These are phyloP conservation scores for Cladophialophora bantiana DNA, from an alignment of 2,329 filamentous ascomycete genomes.

Conservation along the genomic window DNA sequence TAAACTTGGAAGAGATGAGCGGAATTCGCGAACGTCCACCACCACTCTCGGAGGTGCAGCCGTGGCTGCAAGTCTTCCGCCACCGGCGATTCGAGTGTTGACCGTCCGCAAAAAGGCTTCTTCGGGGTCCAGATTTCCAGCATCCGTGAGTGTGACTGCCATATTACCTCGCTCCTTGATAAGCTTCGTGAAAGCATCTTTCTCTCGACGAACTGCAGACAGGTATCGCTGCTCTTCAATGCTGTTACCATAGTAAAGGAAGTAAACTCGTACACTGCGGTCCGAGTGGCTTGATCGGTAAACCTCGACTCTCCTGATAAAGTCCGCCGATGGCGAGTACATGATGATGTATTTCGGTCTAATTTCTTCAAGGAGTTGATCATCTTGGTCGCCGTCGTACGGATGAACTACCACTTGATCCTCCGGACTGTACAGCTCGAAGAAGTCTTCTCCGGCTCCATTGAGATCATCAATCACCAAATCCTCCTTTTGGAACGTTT, in stretches of 20 bases:
- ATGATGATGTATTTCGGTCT: conserved; percentile 96
- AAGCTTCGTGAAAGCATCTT: conserved; percentile 91
- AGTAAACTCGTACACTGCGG: conserved; percentile 83
- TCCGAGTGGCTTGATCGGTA: conserved; percentile 84
- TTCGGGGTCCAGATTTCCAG: conserved; percentile 78
- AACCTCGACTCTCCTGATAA: conserved; percentile 92
- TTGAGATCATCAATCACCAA: conserved; percentile 80
- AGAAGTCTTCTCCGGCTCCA: conserved; percentile 77
- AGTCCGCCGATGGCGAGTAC: conserved; percentile 95
- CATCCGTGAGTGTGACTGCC: conserved; percentile 82
- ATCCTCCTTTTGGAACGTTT: conserved; percentile 77
- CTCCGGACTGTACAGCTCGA: conserved; percentile 88
- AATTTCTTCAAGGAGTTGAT: conserved; percentile 93
- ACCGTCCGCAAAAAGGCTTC: conserved; percentile 92
- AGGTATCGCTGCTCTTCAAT: conserved; percentile 96
- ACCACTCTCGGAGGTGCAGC: conserved; percentile 88
- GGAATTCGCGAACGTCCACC: conserved; percentile 94
- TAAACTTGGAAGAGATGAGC: conserved; percentile 88
- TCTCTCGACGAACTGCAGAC: conserved; percentile 87
- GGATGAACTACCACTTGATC: conserved; percentile 89
- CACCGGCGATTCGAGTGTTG: conserved; percentile 95
- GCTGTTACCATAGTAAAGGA: conserved; percentile 93
- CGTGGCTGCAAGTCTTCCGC: conserved; percentile 82
- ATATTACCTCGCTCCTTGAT: conserved; percentile 95
- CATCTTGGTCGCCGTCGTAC: conserved; percentile 94